A percentile compares a stretch with the other conserved stretches of the same genome.
Conservation (phyloP, 352 stramenopile genomes). For the Globisporangium echinulatum region DNA sequence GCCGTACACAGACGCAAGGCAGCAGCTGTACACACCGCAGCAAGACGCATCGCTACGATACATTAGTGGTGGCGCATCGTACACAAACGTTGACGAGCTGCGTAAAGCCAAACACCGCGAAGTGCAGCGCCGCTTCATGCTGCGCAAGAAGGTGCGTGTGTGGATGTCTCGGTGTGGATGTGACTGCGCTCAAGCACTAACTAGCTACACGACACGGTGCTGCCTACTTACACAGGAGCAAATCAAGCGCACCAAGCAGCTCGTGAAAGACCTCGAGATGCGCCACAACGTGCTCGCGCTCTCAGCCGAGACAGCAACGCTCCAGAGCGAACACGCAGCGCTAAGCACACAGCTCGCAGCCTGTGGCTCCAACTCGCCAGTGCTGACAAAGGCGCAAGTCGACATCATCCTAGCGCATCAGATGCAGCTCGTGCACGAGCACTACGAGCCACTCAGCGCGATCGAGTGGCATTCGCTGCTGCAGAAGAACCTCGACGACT, state of each 20-base stretch:
- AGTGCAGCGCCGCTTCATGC: conserved; percentile 38
- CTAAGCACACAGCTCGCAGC: conserved; percentile 12
- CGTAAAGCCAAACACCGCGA: conserved; percentile 36
- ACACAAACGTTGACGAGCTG: conserved; percentile 10
- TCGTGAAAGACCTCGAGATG: conserved; percentile 22
- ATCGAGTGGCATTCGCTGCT: conserved; percentile 15
- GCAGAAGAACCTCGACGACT: conserved; percentile 20
- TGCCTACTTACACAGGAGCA: conserved; percentile 11
- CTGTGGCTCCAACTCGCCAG: neutral
- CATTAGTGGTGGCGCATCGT: neutral
- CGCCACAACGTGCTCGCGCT: conserved; percentile 20
- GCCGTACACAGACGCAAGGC: neutral
- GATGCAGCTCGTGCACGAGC: conserved; percentile 4
- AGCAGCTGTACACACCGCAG: neutral
- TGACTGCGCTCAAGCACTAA: too few relatives aligned
- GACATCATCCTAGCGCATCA: conserved; percentile 17
- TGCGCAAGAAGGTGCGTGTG: conserved; percentile 28
- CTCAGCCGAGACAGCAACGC: conserved; percentile 14
- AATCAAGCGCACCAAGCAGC: conserved; percentile 22
- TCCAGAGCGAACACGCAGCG: conserved; percentile 19
- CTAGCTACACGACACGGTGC: too few relatives aligned
- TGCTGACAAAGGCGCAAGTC: conserved; percentile 16
- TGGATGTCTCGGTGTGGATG: too few relatives aligned
- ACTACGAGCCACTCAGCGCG: conserved; percentile 5
- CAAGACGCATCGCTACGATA: neutral